Evolutionary conservation across 768 basidiomycete genomes (phyloP).

Genomic region (Sporobolomyces pararoseus): DNA sequence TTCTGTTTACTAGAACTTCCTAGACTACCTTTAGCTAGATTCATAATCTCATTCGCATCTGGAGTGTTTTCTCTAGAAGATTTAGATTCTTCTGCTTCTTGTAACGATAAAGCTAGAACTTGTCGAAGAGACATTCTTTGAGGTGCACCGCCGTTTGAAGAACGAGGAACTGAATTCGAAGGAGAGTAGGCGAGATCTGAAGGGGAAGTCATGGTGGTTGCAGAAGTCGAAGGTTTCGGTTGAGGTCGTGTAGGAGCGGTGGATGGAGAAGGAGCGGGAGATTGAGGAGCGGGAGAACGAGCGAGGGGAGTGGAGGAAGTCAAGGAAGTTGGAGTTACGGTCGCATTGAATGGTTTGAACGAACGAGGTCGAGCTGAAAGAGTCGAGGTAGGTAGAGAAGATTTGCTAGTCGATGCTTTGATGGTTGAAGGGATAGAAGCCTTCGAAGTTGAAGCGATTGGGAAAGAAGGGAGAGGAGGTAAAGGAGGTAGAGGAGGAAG

Average conservation of each 20-base stretch:
- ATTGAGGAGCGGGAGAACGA: slow-evolving; percentile 2
- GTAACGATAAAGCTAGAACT: slow-evolving; percentile 33
- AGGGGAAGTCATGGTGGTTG: neutral
- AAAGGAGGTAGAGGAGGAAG: slow-evolving; percentile 23
- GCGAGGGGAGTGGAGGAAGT: too few species aligned
- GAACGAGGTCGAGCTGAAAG: neutral
- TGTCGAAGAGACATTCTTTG: slow-evolving; percentile 31
- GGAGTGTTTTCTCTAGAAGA: slow-evolving; percentile 12
- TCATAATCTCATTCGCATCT: neutral
- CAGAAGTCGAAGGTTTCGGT: neutral
- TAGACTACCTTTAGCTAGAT: neutral
- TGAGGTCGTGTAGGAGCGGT: neutral
- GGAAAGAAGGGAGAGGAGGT: neutral
- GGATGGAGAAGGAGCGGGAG: neutral
- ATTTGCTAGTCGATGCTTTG: slow-evolving; percentile 2
- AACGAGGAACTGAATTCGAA: neutral
- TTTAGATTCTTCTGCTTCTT: slow-evolving; percentile 23
- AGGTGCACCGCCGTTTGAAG: neutral
- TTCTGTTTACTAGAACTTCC: too few species aligned
- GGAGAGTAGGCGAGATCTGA: slow-evolving; percentile 4
- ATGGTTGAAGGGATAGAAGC: too few species aligned
- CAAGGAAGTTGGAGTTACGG: neutral
- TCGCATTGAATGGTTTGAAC: neutral
- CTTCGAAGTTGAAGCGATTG: neutral
- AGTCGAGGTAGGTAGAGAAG: neutral